Percentiles rank a stretch among this genome's conserved stretches.
phyloP scores from a whole-genome alignment of 2,329 filamentous ascomycete species.

The Penicillium sp. region DNA sequence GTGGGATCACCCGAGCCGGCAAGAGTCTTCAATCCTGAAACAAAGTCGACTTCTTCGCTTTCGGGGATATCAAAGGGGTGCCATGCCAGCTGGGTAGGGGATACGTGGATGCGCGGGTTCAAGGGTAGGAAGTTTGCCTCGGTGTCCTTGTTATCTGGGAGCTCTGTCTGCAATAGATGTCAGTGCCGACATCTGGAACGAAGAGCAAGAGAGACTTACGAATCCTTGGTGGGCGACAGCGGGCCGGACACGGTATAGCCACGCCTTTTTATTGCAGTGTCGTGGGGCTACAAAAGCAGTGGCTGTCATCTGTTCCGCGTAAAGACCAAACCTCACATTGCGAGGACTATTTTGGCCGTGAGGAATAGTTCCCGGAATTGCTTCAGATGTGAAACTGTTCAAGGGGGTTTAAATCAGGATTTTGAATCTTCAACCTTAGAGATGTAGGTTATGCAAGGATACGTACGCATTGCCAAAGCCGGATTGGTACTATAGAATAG shows the following conservation, averaged over 20 bases:
- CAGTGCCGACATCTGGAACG: neutral
- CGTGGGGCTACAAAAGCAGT: conserved; percentile 59
- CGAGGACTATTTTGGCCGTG: conserved; percentile 40
- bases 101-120: conserved; percentile 55
- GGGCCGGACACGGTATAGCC: conserved; percentile 58
- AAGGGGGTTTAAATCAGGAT: conserved; percentile 25
- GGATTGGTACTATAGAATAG: conserved; percentile 48
- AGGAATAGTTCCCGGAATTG: conserved; percentile 40
- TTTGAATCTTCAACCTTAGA: conserved; percentile 18
- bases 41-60: conserved; percentile 53
- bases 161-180: conserved; percentile 41
- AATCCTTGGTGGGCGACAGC: conserved; percentile 57
- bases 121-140: conserved; percentile 37
- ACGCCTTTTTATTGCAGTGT: conserved; percentile 57
- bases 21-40: conserved; percentile 54
- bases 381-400: conserved; percentile 36
- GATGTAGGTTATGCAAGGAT: conserved; percentile 4
- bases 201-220: conserved; percentile 20
- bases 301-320: conserved; percentile 52
- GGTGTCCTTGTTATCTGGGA: conserved; percentile 41
- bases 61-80: conserved; percentile 55
- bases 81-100: conserved; percentile 58
- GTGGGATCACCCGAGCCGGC: conserved; percentile 58
- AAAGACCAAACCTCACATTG: conserved; percentile 37
- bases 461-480: conserved; percentile 54